These are phyloP conservation scores for Moringa oleifera DNA, from an alignment of 345 rosid genomes.

Conservation along the genomic window DNA sequence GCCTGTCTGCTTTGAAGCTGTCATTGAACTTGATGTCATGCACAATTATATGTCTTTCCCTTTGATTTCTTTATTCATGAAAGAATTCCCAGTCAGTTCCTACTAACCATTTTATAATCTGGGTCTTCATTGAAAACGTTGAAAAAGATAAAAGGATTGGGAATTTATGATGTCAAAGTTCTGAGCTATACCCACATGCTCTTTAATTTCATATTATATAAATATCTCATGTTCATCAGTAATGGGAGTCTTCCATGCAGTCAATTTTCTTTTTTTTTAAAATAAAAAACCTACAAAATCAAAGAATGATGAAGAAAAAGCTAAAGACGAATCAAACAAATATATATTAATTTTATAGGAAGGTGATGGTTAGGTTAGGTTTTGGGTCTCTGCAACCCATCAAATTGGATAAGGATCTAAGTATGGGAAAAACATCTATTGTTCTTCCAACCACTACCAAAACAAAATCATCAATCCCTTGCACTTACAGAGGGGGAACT, in stretches of 20 bases:
- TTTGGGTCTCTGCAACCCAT: constrained; percentile 3
- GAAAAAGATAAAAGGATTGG: constrained; percentile 12
- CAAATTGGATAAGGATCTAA: constrained; percentile 31
- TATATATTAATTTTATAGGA: too few relatives aligned
- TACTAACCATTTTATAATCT: constrained; percentile 12
- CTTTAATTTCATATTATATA: neutral
- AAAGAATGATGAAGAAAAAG: neutral
- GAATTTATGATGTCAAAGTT: constrained; percentile 46
- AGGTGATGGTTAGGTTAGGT: neutral
- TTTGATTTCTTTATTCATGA: constrained; percentile 19
- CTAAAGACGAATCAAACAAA: constrained; percentile 4
- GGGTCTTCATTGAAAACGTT: constrained; percentile 13
- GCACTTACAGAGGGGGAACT: constrained; percentile 17
- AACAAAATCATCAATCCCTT: constrained; percentile 28
- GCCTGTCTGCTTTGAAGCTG: constrained; percentile 51
- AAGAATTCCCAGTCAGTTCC: constrained; percentile 8
- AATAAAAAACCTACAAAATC: constrained; percentile 9
- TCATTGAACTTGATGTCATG: constrained; percentile 47
- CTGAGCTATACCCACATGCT: constrained; percentile 24
- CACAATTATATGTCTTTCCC: constrained; percentile 33
- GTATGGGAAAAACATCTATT: constrained; percentile 36
- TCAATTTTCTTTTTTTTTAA: too few relatives aligned
- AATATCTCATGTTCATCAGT: constrained; percentile 4
- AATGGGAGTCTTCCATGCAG: constrained; percentile 19
- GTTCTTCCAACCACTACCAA: constrained; percentile 65